Evolutionary conservation across 108 stramenopile genomes (phyloP).

Genomic region (Schizochytrium sp.): DNA sequence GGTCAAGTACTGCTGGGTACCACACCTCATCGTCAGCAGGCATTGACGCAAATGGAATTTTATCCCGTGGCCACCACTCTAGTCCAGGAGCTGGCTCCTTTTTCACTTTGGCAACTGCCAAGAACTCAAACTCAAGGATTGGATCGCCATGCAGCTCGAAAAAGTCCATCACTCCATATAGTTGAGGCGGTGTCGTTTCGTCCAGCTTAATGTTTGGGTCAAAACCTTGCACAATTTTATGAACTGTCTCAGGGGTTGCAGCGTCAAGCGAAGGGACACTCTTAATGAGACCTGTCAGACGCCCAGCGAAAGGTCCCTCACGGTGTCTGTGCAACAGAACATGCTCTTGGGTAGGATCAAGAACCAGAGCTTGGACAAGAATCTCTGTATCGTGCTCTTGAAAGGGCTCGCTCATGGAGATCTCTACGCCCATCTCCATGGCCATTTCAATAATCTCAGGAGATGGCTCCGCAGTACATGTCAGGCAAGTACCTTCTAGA

Average conservation of each 20-base stretch:
- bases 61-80: slow-evolving; percentile 38
- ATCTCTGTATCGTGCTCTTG: not conserved
- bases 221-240: not conserved
- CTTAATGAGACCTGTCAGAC: slow-evolving; percentile 9
- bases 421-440: slow-evolving; percentile 29
- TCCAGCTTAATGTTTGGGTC: not conserved
- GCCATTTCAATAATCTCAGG: slow-evolving; percentile 13
- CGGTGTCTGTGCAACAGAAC: slow-evolving; percentile 15
- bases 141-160: not conserved
- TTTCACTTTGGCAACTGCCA: not conserved
- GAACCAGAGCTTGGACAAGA: slow-evolving; percentile 31
- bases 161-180: not conserved
- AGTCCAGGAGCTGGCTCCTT: not conserved
- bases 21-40: slow-evolving; percentile 24
- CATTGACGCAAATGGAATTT: slow-evolving; percentile 21
- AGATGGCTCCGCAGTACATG: slow-evolving; percentile 15
- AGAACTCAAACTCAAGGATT: slow-evolving; percentile 11
- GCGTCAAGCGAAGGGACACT: not conserved
- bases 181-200: not conserved
- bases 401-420: not conserved
- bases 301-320: not conserved
- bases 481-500: not conserved
- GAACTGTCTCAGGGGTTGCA: slow-evolving; percentile 1
- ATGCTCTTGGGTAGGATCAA: not conserved
- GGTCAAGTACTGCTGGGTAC: not conserved